A percentile compares a stretch with the other conserved stretches of the same genome.
phyloP scores from a whole-genome alignment of 2,329 filamentous ascomycete genomes.

The Chalara sp. region DNA sequence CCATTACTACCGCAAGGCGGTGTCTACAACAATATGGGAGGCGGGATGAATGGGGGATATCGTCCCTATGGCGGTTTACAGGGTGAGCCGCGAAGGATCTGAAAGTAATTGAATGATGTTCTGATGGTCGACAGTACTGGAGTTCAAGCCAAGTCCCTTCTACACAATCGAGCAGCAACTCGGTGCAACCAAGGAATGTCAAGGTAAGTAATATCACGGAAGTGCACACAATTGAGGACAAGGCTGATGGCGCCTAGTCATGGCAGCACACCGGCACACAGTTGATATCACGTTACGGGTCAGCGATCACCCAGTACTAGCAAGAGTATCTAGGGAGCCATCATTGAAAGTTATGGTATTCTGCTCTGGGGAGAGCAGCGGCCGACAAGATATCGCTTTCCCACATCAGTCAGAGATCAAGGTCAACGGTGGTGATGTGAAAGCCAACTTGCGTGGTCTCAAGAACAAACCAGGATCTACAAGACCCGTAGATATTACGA shows the following conservation, averaged over 20 bases:
- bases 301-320: constrained; percentile 36
- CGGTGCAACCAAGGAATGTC: constrained; percentile 59
- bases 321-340: constrained; percentile 17
- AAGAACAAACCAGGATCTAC: constrained; percentile 97
- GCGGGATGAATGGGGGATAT: neutral
- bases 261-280: constrained; percentile 33
- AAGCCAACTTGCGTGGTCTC: constrained; percentile 86
- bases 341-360: constrained; percentile 70
- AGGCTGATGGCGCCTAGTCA: constrained; percentile 21
- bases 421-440: constrained; percentile 80
- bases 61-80: constrained; percentile 4
- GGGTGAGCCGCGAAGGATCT: neutral
- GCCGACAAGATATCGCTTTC: constrained; percentile 73
- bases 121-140: constrained; percentile 28
- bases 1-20: constrained; percentile 5
- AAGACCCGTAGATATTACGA: constrained; percentile 84
- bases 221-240: neutral
- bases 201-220: constrained; percentile 49
- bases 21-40: constrained; percentile 11
- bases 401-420: constrained; percentile 90
- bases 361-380: constrained; percentile 60
- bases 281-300: constrained; percentile 50
- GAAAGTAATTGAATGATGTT: neutral
- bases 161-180: constrained; percentile 64
- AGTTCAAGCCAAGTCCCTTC: constrained; percentile 78